Evolutionary conservation across 2,329 filamentous ascomycete genomes (phyloP).

Genomic region (Stagonosporopsis tanaceti): DNA sequence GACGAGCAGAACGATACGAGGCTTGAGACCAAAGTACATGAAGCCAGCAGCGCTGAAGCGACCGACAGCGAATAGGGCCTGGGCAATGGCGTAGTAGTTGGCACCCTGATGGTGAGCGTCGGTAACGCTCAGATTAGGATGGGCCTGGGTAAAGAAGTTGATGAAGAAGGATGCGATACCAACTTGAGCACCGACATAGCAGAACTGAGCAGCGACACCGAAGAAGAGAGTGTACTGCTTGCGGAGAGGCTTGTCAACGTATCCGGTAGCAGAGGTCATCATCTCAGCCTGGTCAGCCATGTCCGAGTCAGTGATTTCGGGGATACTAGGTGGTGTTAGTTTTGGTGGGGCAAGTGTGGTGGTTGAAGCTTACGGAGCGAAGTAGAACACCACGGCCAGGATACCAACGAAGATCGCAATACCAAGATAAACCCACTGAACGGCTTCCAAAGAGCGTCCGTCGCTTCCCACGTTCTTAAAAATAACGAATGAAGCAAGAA

Average conservation of each 20-base stretch:
- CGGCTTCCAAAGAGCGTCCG: no score
- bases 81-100: constrained; percentile 51
- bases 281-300: constrained; percentile 57
- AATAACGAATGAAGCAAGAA: constrained; percentile 76
- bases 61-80: constrained; percentile 48
- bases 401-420: constrained; percentile 76
- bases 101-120: constrained; percentile 44
- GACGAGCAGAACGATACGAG: constrained; percentile 46
- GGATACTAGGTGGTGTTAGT: constrained; percentile 38
- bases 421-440: constrained; percentile 84
- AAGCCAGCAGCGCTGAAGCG: constrained; percentile 49
- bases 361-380: constrained; percentile 55
- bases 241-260: constrained; percentile 67
- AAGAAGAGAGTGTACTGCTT: constrained; percentile 63
- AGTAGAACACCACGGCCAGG: constrained; percentile 71
- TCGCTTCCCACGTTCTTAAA: constrained; percentile 72
- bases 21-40: constrained; percentile 48
- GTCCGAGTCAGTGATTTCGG: constrained; percentile 76
- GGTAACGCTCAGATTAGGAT: constrained; percentile 37
- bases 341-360: no score
- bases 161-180: constrained; percentile 63
- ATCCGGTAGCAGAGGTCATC: constrained; percentile 55
- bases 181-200: constrained; percentile 61
- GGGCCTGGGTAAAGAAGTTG: constrained; percentile 49
- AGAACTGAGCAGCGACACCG: constrained; percentile 57